phyloP scores from a whole-genome alignment of 352 stramenopile genomes.

The Globisporangium nodosum region DNA sequence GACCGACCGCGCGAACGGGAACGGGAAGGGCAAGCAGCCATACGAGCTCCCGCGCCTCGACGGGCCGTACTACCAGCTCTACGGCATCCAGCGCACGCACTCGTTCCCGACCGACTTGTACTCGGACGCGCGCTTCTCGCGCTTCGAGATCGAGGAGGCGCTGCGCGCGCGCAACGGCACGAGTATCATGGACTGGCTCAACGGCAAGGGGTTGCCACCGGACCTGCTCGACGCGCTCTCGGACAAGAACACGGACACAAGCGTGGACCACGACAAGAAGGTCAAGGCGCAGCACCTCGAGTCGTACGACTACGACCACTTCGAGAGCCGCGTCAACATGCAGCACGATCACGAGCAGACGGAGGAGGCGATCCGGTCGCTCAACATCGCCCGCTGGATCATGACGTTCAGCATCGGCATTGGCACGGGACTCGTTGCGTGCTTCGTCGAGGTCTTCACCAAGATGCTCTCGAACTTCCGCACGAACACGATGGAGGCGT shows the following conservation, averaged over 20 bases:
- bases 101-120: slow-evolving; percentile 78
- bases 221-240: slow-evolving; percentile 16
- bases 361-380: slow-evolving; percentile 62
- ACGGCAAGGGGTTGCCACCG: slow-evolving; percentile 28
- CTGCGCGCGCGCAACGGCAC: slow-evolving; percentile 57
- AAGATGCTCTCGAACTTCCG: slow-evolving; percentile 85
- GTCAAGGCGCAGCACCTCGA: slow-evolving; percentile 83
- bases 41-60: neutral
- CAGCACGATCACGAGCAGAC: slow-evolving; percentile 84
- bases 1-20: neutral
- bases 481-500: slow-evolving; percentile 84
- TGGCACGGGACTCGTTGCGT: slow-evolving; percentile 90
- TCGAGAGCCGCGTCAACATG: slow-evolving; percentile 81
- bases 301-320: slow-evolving; percentile 86
- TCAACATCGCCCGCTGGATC: slow-evolving; percentile 90
- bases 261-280: slow-evolving; percentile 60
- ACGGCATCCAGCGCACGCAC: slow-evolving; percentile 61
- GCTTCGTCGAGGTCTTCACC: slow-evolving; percentile 91
- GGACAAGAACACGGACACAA: slow-evolving; percentile 21
- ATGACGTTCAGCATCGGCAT: slow-evolving; percentile 95
- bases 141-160: slow-evolving; percentile 76
- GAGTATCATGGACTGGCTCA: slow-evolving; percentile 65
- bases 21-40: neutral
- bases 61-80: slow-evolving; percentile 22
- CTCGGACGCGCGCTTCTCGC: slow-evolving; percentile 59